phyloP scores from a whole-genome alignment of 139 green algal species.

The Mychonastes homosphaera region DNA sequence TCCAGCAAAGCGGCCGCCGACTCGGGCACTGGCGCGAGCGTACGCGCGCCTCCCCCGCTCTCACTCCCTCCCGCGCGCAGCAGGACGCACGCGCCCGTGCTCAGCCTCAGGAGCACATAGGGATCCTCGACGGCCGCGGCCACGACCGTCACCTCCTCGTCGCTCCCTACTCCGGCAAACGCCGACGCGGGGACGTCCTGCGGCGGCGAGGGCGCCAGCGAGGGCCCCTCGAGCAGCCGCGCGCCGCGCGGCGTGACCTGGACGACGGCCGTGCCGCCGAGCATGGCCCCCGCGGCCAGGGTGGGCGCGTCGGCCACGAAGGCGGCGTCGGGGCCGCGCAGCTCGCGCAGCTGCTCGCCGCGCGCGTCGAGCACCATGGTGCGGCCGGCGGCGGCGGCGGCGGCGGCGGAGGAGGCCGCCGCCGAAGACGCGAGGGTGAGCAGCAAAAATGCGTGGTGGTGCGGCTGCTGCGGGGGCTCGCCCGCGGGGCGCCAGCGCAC shows the following conservation, averaged over 20 bases:
- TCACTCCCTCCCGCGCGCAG: constrained; percentile 18
- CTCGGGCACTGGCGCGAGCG: constrained; percentile 8
- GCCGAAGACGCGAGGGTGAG: constrained; percentile 30
- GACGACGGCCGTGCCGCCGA: constrained; percentile 30
- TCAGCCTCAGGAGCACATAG: constrained; percentile 53
- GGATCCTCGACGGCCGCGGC: constrained; percentile 44
- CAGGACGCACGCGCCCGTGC: constrained; percentile 32
- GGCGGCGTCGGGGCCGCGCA: constrained; percentile 26
- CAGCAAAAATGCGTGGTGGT: constrained; percentile 67
- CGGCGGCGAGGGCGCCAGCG: too few species aligned
- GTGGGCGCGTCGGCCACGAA: constrained; percentile 44
- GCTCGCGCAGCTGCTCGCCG: constrained; percentile 57
- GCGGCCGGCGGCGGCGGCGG: not conserved
- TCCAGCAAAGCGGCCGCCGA: not conserved
- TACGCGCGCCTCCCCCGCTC: not conserved
- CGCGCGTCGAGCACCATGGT: constrained; percentile 64
- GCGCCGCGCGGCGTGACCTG: constrained; percentile 41
- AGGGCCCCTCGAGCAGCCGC: constrained; percentile 49
- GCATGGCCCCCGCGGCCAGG: constrained; percentile 60
- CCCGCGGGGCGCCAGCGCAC: constrained; percentile 30
- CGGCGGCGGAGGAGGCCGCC: constrained; percentile 1
- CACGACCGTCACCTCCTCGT: constrained; percentile 21
- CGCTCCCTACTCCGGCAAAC: not conserved
- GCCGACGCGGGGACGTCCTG: not conserved
- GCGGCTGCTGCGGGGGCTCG: not conserved